Evolutionary conservation across 345 rosid species (phyloP).

Genomic region (Angophora floribunda): DNA sequence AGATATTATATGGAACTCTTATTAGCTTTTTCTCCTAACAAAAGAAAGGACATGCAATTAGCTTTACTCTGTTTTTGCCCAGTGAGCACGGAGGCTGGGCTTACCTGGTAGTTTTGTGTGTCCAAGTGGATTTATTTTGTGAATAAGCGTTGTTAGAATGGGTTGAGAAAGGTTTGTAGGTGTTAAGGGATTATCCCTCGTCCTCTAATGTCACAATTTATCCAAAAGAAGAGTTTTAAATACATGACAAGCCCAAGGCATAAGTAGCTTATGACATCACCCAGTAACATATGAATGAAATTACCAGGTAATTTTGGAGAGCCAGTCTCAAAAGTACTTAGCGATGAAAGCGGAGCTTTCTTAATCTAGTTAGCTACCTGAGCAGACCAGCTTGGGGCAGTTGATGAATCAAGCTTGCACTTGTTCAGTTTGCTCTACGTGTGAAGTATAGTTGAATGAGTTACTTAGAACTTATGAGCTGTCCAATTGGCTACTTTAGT

Average conservation of each 20-base stretch:
- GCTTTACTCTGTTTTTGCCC: background rate
- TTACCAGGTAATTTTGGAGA: background rate
- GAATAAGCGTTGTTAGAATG: background rate
- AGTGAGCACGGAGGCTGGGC: fast-evolving
- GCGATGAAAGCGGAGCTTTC: too few species aligned
- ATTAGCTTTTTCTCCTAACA: background rate
- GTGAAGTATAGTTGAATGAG: fast-evolving
- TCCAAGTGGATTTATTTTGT: background rate
- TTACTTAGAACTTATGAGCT: background rate
- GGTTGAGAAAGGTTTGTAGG: background rate
- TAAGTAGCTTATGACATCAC: background rate
- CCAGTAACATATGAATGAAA: background rate
- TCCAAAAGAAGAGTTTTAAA: background rate
- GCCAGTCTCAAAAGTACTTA: fast-evolving
- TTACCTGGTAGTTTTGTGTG: background rate
- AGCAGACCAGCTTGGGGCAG: background rate
- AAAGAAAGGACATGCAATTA: background rate
- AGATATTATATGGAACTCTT: background rate
- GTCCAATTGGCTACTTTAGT: background rate
- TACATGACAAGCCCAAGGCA: background rate
- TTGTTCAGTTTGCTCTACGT: background rate
- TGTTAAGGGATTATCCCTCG: background rate
- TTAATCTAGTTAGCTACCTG: background rate
- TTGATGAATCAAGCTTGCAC: background rate
- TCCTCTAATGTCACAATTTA: background rate